phyloP scores from a whole-genome alignment of 73 alveolate species.

The Halteria grandinella region DNA sequence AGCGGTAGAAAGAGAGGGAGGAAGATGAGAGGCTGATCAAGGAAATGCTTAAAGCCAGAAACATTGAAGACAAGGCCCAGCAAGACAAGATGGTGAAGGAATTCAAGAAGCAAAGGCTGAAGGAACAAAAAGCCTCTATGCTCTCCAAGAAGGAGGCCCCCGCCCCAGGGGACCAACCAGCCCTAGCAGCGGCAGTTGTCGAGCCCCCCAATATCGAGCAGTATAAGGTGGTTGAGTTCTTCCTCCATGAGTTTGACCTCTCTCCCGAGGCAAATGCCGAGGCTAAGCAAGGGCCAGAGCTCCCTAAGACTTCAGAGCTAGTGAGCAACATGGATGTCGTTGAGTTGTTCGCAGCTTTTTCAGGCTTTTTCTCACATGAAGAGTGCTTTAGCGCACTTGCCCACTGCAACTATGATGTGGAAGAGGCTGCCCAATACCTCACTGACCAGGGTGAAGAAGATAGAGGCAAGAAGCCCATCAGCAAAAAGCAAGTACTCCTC shows the following conservation, averaged over 20 bases:
- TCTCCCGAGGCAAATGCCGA: slow-evolving; percentile 9
- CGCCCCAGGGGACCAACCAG: slow-evolving; percentile 33
- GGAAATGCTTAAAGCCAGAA: too few species aligned
- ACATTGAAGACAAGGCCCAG: too few species aligned
- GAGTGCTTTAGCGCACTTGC: slow-evolving; percentile 82
- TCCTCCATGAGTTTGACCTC: slow-evolving; percentile 72
- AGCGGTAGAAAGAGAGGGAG: neutral
- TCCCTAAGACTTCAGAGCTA: too few species aligned
- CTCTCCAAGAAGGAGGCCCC: neutral
- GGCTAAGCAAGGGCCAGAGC: neutral
- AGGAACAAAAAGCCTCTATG: too few species aligned
- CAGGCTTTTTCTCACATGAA: slow-evolving; percentile 71
- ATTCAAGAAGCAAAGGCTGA: neutral
- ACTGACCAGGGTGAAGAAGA: slow-evolving; percentile 86
- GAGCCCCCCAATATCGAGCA: slow-evolving; percentile 54
- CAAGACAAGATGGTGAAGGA: neutral
- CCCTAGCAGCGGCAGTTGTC: neutral
- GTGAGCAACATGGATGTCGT: slow-evolving; percentile 29
- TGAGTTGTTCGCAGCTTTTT: slow-evolving; percentile 74
- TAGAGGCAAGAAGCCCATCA: slow-evolving; percentile 71
- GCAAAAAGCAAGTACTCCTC: slow-evolving; percentile 56
- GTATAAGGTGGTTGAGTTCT: slow-evolving; percentile 64
- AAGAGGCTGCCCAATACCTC: slow-evolving; percentile 80
- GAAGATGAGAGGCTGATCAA: too few species aligned
- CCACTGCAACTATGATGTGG: slow-evolving; percentile 71